Conservation (phyloP, 768 basidiomycete genomes). For the Tulasnella sp. region DNA sequence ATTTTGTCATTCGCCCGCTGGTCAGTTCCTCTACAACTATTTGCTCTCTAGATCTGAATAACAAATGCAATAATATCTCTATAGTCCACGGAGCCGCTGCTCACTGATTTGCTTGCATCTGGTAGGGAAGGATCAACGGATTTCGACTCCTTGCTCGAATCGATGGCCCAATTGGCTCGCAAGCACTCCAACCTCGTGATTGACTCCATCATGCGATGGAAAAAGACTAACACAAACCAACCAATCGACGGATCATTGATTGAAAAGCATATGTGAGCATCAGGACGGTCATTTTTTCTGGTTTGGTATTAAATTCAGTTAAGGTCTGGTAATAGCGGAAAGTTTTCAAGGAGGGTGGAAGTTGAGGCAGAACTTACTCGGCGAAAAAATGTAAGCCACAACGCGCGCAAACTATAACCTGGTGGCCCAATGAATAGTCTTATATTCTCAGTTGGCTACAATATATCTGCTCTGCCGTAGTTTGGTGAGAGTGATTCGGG, state of each 20-base stretch:
- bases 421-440: not conserved
- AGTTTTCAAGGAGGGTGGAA: not conserved
- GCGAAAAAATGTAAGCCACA: conserved; percentile 21
- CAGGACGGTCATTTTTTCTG: too few relatives aligned
- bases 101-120: conserved; percentile 55
- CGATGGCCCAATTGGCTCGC: conserved; percentile 74
- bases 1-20: conserved; percentile 51
- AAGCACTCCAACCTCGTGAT: conserved; percentile 74
- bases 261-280: conserved; percentile 1
- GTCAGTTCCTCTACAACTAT: conserved; percentile 32
- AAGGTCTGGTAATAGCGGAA: too few relatives aligned
- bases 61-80: not conserved
- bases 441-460: conserved; percentile 42
- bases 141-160: conserved; percentile 75
- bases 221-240: conserved; percentile 53
- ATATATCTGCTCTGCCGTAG: conserved; percentile 86
- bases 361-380: conserved; percentile 11
- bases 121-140: conserved; percentile 46
- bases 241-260: not conserved
- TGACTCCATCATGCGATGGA: conserved; percentile 80
- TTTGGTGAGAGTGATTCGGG: conserved; percentile 60
- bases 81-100: conserved; percentile 56
- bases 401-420: not conserved
- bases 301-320: too few relatives aligned
- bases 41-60: too few relatives aligned